Percentiles rank a stretch among this genome's conserved stretches.
Evolutionary conservation across 768 basidiomycete genomes (phyloP).

Genomic region (Leccinum fibrillosum): DNA sequence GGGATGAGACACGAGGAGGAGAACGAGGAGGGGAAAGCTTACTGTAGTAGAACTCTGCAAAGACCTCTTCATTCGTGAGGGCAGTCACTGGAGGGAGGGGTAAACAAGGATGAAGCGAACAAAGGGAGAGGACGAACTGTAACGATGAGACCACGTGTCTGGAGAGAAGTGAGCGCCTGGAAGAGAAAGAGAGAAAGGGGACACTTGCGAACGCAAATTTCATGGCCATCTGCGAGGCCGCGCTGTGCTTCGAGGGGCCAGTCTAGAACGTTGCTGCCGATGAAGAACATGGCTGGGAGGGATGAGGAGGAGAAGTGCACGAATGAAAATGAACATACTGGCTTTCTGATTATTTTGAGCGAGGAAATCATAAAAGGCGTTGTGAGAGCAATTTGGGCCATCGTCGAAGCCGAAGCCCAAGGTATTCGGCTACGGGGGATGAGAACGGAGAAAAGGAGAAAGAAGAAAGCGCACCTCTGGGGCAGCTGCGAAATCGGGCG

Average conservation of each 20-base stretch:
- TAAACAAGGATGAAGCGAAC: not conserved
- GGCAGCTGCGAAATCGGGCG: constrained; percentile 41
- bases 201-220: constrained; percentile 58
- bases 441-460: not conserved
- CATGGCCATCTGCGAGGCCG: constrained; percentile 53
- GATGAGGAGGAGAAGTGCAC: not conserved
- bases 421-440: constrained; percentile 39
- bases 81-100: constrained; percentile 44
- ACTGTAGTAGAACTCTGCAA: constrained; percentile 80
- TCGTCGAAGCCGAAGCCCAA: constrained; percentile 64
- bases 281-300: constrained; percentile 53
- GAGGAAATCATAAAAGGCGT: constrained; percentile 58
- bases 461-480: constrained; percentile 41
- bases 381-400: constrained; percentile 64
- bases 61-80: constrained; percentile 59
- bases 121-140: constrained; percentile 37
- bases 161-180: not conserved
- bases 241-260: constrained; percentile 58
- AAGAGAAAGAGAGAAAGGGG: not conserved
- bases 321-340: constrained; percentile 22
- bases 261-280: constrained; percentile 55
- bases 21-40: constrained; percentile 15
- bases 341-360: constrained; percentile 54
- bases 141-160: constrained; percentile 37
- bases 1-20: constrained; percentile 1